These are phyloP conservation scores for Angomonas desouzai DNA, from an alignment of 208 protist genomes.

Conservation along the genomic window DNA sequence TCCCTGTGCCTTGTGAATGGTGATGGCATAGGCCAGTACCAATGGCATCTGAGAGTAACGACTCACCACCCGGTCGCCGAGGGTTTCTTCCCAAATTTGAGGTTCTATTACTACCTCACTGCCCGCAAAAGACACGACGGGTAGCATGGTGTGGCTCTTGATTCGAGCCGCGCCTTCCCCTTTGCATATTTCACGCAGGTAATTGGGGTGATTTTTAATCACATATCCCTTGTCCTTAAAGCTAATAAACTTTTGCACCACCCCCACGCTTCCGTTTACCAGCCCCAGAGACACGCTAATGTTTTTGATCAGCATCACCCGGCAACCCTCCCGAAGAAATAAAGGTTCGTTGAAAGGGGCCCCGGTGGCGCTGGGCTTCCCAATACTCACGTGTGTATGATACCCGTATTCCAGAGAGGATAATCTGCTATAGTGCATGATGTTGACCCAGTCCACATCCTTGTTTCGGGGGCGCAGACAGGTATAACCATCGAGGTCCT, in stretches of 20 bases:
- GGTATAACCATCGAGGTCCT: slow-evolving; percentile 54
- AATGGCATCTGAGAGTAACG: slow-evolving; percentile 87
- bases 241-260: slow-evolving; percentile 63
- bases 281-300: slow-evolving; percentile 50
- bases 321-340: slow-evolving; percentile 60
- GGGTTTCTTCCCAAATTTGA: slow-evolving; percentile 62
- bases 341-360: slow-evolving; percentile 29
- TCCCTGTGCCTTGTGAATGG: slow-evolving; percentile 96
- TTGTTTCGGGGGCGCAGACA: slow-evolving; percentile 52
- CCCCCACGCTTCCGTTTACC: slow-evolving; percentile 81
- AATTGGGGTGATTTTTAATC: slow-evolving; percentile 30
- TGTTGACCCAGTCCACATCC: slow-evolving; percentile 68
- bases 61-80: slow-evolving; percentile 40
- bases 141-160: slow-evolving; percentile 42
- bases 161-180: slow-evolving; percentile 20
- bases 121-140: slow-evolving; percentile 49
- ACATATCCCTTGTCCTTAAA: slow-evolving; percentile 19
- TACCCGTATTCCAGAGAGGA: slow-evolving; percentile 43
- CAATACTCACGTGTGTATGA: background rate
- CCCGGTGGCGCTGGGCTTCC: slow-evolving; percentile 24
- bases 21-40: slow-evolving; percentile 94
- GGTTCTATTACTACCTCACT: slow-evolving; percentile 71
- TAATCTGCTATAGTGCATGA: slow-evolving; percentile 49
- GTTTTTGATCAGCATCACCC: slow-evolving; percentile 89
- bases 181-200: slow-evolving; percentile 20